phyloP scores from a whole-genome alignment of 371 early-diverging fungal species.

The Mortierella polycephala region DNA sequence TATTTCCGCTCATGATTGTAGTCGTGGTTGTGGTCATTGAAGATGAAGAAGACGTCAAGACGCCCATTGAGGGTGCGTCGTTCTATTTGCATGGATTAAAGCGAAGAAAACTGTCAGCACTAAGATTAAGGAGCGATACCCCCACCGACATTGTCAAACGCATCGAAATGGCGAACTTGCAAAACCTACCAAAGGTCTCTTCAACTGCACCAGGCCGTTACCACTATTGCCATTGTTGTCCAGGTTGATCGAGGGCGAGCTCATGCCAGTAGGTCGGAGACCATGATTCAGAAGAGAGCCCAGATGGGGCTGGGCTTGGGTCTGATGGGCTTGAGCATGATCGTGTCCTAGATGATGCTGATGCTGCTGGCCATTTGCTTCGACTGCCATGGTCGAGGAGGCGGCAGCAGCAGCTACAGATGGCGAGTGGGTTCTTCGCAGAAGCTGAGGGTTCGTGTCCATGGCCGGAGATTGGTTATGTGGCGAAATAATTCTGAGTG shows the following conservation, averaged over 20 bases:
- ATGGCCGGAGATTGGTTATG: slow-evolving; percentile 2
- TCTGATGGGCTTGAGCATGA: slow-evolving; percentile 9
- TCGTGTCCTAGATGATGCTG: slow-evolving; percentile 12
- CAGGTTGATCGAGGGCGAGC: slow-evolving; percentile 9
- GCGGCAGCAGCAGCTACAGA: slow-evolving; percentile 41
- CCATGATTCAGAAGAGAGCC: slow-evolving; percentile 13
- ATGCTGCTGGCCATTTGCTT: slow-evolving; percentile 20
- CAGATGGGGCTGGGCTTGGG: slow-evolving; percentile 17
- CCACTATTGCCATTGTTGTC: slow-evolving; percentile 5
- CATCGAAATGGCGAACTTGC: too few relatives aligned
- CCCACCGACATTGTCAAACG: background rate
- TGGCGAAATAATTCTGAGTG: too few relatives aligned
- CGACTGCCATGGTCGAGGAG: slow-evolving; percentile 34
- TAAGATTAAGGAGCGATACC: background rate
- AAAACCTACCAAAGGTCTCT: slow-evolving; percentile 27
- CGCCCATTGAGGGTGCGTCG: slow-evolving; percentile 8
- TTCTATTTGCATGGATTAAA: slow-evolving; percentile 5
- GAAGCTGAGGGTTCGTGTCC: slow-evolving; percentile 44
- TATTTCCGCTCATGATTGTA: slow-evolving; percentile 32
- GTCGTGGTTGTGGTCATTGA: slow-evolving; percentile 4
- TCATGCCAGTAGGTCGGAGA: slow-evolving; percentile 23
- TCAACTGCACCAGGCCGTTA: slow-evolving; percentile 20
- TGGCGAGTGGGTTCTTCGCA: slow-evolving; percentile 50
- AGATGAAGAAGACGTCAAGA: slow-evolving; percentile 21
- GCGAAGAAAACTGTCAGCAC: background rate